A percentile compares a stretch with the other conserved stretches of the same genome.
Conservation (phyloP, 2,329 filamentous ascomycete species). For the Hyphodiscus sp. region DNA sequence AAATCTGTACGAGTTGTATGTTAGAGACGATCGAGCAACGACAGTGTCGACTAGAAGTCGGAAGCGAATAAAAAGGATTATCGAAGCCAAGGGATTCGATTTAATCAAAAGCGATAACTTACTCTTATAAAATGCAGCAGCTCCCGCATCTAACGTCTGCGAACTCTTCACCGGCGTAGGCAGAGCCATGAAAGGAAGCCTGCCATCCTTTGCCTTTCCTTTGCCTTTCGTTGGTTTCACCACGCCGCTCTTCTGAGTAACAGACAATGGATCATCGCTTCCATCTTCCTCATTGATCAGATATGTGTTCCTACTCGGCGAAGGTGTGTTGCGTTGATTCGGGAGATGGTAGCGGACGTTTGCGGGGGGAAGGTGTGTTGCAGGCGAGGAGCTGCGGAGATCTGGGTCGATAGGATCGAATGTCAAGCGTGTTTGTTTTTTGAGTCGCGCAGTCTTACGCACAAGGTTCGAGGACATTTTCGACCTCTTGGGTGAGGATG, state of each 20-base stretch:
- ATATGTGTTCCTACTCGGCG: slow-evolving; percentile 2
- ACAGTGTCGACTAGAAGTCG: background rate
- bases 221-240: background rate
- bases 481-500: background rate
- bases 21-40: background rate
- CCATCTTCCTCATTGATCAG: slow-evolving; percentile 6
- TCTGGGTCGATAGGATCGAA: slow-evolving; percentile 19
- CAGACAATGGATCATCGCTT: slow-evolving; percentile 8
- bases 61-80: background rate
- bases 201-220: slow-evolving; percentile 3
- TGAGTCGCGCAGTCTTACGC: slow-evolving; percentile 17
- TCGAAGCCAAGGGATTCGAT: background rate
- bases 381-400: slow-evolving; percentile 9
- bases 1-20: background rate
- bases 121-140: background rate
- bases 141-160: slow-evolving; percentile 2
- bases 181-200: slow-evolving; percentile 12
- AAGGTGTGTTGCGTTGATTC: slow-evolving; percentile 3
- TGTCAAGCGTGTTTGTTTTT: slow-evolving; percentile 24
- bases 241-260: background rate
- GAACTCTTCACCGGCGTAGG: slow-evolving; percentile 22
- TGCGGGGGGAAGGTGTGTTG: slow-evolving; percentile 15
- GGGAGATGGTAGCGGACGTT: slow-evolving; percentile 21
- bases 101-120: background rate
- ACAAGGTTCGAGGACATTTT: slow-evolving; percentile 20